Percentiles rank a stretch among this genome's conserved stretches.
phyloP scores from a whole-genome alignment of 2,329 filamentous ascomycete species.

The Neurospora sp. region DNA sequence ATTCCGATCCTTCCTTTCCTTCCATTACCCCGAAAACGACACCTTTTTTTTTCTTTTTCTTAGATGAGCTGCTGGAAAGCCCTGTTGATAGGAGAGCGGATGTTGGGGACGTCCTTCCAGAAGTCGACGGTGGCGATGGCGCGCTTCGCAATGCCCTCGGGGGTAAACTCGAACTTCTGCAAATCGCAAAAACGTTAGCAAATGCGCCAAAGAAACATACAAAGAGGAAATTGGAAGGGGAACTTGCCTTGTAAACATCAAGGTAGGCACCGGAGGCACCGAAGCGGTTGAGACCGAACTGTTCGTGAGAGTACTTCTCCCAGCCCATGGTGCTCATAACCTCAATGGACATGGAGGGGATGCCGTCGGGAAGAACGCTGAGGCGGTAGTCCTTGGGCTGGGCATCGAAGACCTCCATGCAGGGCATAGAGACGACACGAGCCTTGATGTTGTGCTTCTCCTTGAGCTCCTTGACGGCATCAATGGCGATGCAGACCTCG shows the following conservation, averaged over 20 bases:
- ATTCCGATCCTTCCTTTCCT: constrained; percentile 1
- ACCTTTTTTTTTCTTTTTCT: constrained; percentile 19
- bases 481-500: constrained; percentile 87
- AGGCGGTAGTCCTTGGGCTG: constrained; percentile 94
- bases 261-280: constrained; percentile 96
- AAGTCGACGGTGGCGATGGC: constrained; percentile 87
- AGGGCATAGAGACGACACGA: constrained; percentile 90
- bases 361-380: constrained; percentile 83
- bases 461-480: constrained; percentile 82
- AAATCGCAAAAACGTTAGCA: constrained; percentile 21
- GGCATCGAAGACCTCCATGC: constrained; percentile 91
- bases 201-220: neutral
- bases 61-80: constrained; percentile 97
- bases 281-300: constrained; percentile 98
- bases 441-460: constrained; percentile 81
- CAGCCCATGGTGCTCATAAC: constrained; percentile 96
- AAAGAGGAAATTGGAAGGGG: neutral
- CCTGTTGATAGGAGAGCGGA: constrained; percentile 92
- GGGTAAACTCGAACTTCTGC: constrained; percentile 98
- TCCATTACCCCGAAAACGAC: neutral
- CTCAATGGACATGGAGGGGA: constrained; percentile 88
- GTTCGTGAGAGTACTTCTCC: constrained; percentile 99
- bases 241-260: constrained; percentile 82
- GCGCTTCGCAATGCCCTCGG: constrained; percentile 92
- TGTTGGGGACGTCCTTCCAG: constrained; percentile 86